Conservation (phyloP, 2,329 filamentous ascomycete genomes). For the Dactylella cylindrospora region DNA sequence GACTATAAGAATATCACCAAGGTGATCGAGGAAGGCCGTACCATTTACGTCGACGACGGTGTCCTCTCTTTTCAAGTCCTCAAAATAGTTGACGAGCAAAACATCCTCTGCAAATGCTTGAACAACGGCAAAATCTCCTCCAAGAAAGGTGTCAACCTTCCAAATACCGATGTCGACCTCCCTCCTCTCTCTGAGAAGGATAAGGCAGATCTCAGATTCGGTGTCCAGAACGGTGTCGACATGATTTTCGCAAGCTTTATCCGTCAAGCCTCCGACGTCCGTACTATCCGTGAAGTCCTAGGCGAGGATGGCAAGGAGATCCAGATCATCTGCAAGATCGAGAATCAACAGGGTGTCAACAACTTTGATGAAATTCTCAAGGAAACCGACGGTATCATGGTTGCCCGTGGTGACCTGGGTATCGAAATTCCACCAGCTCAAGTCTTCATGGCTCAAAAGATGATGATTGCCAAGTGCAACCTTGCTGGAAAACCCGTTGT, state of each 20-base stretch:
- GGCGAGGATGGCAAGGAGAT: constrained; percentile 92
- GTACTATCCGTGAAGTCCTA: constrained; percentile 84
- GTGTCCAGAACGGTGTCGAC: constrained; percentile 97
- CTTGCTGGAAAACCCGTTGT: constrained; percentile 98
- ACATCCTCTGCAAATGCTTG: constrained; percentile 77
- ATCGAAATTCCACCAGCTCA: constrained; percentile 98
- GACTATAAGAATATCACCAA: constrained; percentile 99
- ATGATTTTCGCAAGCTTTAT: constrained; percentile 99
- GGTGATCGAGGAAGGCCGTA: constrained; percentile 85
- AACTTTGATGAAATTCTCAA: constrained; percentile 97
- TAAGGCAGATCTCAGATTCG: constrained; percentile 87
- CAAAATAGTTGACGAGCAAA: constrained; percentile 83
- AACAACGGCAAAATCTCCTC: constrained; percentile 99
- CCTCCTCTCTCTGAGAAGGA: constrained; percentile 98
- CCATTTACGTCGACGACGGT: constrained; percentile 98
- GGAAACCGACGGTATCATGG: constrained; percentile 99
- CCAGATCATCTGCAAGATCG: constrained; percentile 99
- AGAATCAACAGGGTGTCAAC: constrained; percentile 99
- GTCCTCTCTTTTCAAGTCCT: constrained; percentile 95
- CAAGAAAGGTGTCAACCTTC: constrained; percentile 98
- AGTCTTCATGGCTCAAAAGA: constrained; percentile 99
- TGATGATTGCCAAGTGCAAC: constrained; percentile 99
- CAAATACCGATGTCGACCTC: constrained; percentile 97
- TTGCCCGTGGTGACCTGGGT: constrained; percentile 95
- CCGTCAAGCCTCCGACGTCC: constrained; percentile 88